phyloP scores from a whole-genome alignment of 2,329 filamentous ascomycete species.

The Ophiostoma piceae region DNA sequence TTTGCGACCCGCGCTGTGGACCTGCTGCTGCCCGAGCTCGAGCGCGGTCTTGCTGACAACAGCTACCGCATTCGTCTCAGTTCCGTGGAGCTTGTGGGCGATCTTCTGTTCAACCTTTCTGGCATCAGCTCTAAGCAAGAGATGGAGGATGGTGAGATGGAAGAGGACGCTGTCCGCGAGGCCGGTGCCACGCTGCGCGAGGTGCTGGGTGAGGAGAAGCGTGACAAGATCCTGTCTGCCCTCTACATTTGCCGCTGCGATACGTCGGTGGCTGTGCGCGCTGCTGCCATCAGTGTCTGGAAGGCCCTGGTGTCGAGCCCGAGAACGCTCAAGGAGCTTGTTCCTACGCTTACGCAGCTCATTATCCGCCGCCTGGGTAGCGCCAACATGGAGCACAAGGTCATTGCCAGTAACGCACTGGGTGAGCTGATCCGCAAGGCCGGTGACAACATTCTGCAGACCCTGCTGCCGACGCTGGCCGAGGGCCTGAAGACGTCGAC shows the following conservation, averaged over 20 bases:
- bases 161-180: slow-evolving; percentile 70
- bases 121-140: slow-evolving; percentile 69
- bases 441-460: slow-evolving; percentile 86
- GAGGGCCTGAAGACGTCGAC: slow-evolving; percentile 83
- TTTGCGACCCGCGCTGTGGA: slow-evolving; percentile 94
- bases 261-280: slow-evolving; percentile 84
- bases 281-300: slow-evolving; percentile 89
- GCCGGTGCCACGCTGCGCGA: slow-evolving; percentile 90
- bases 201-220: slow-evolving; percentile 88
- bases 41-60: slow-evolving; percentile 94
- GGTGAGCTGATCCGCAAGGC: slow-evolving; percentile 96
- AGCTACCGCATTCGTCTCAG: slow-evolving; percentile 97
- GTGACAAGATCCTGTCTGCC: slow-evolving; percentile 94
- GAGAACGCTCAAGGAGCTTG: slow-evolving; percentile 86
- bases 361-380: slow-evolving; percentile 91
- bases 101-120: slow-evolving; percentile 94
- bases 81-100: slow-evolving; percentile 94
- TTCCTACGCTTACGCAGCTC: slow-evolving; percentile 89
- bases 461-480: slow-evolving; percentile 82
- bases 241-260: slow-evolving; percentile 97
- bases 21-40: slow-evolving; percentile 85
- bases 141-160: slow-evolving; percentile 63
- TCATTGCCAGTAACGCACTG: slow-evolving; percentile 94
- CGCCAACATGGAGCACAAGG: slow-evolving; percentile 96
- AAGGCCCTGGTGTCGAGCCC: slow-evolving; percentile 93